Evolutionary conservation across 192 early-diverging fungal genomes (phyloP).

Genomic region (Coemansia reversa): DNA sequence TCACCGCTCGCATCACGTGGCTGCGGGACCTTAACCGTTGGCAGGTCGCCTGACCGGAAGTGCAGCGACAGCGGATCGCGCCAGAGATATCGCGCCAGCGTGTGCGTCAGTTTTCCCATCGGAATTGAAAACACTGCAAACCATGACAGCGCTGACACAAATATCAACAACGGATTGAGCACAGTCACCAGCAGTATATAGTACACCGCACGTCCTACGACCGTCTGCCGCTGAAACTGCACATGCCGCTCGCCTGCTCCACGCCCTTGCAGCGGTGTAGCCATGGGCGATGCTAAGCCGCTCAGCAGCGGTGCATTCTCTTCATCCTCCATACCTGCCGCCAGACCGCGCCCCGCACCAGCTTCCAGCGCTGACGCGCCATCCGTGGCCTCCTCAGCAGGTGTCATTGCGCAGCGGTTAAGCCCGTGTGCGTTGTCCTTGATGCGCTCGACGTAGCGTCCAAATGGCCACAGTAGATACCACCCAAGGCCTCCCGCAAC

Average conservation of each 20-base stretch:
- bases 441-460: conserved; percentile 81
- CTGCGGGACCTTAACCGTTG: conserved; percentile 41
- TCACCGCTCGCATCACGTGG: conserved; percentile 1
- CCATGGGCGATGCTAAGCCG: neutral
- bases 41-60: conserved; percentile 64
- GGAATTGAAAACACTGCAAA: conserved; percentile 85
- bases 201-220: conserved; percentile 36
- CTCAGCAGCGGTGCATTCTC: conserved; percentile 48
- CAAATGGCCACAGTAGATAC: conserved; percentile 98
- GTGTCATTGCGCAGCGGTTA: conserved; percentile 21
- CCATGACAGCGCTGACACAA: conserved; percentile 78
- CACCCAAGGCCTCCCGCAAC: conserved; percentile 74
- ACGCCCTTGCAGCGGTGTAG: neutral
- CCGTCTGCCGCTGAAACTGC: conserved; percentile 25
- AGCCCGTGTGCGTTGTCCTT: conserved; percentile 35
- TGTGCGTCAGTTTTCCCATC: conserved; percentile 91
- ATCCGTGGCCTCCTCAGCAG: conserved; percentile 21
- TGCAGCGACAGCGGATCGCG: conserved; percentile 73
- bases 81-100: conserved; percentile 73
- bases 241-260: conserved; percentile 3
- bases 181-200: conserved; percentile 28
- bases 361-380: conserved; percentile 30
- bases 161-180: conserved; percentile 73
- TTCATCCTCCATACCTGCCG: conserved; percentile 29
- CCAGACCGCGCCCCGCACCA: conserved; percentile 22